Evolutionary conservation across 805 yeast genomes (phyloP).

Genomic region (Maudiozyma turicensis): DNA sequence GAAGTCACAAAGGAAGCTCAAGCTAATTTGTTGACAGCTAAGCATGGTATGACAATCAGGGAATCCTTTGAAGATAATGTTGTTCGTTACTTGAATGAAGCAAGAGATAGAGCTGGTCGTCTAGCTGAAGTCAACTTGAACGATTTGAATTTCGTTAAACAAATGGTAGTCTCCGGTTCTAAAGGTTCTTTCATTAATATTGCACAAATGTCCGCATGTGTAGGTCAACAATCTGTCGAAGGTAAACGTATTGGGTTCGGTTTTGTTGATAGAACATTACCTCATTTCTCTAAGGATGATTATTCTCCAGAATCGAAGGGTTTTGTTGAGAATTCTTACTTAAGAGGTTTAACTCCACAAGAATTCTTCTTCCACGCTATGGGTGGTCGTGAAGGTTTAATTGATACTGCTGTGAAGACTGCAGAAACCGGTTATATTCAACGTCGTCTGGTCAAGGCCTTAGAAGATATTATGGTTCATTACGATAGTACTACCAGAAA

Average conservation of each 20-base stretch:
- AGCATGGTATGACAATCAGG: constrained; percentile 99
- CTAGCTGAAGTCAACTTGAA: constrained; percentile 95
- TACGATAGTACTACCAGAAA: constrained; percentile 98
- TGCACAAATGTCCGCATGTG: constrained; percentile 99
- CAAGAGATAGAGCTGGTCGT: constrained; percentile 98
- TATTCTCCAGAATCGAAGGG: constrained; percentile 98
- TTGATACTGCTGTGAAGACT: constrained; percentile 98
- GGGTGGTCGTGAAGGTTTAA: constrained; percentile 99
- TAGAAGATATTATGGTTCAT: constrained; percentile 95
- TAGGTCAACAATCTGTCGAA: constrained; percentile 98
- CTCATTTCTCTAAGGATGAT: constrained; percentile 97
- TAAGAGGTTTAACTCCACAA: constrained; percentile 96
- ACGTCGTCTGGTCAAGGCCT: constrained; percentile 93
- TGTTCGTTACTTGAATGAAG: constrained; percentile 88
- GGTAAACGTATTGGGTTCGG: constrained; percentile 99
- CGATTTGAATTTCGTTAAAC: constrained; percentile 91
- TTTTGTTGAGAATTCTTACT: constrained; percentile 91
- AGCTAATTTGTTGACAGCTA: constrained; percentile 77
- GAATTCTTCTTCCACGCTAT: constrained; percentile 98
- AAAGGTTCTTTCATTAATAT: constrained; percentile 98
- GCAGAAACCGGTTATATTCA: constrained; percentile 98
- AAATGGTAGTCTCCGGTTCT: constrained; percentile 98
- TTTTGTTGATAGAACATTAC: constrained; percentile 89
- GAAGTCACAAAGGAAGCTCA: constrained; percentile 91
- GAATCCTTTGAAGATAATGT: constrained; percentile 98